Evolutionary conservation across 805 yeast genomes (phyloP), one percentile per base, ranked within the genome.

Genomic region (Cyberlindnera euphorbiae): DNA sequence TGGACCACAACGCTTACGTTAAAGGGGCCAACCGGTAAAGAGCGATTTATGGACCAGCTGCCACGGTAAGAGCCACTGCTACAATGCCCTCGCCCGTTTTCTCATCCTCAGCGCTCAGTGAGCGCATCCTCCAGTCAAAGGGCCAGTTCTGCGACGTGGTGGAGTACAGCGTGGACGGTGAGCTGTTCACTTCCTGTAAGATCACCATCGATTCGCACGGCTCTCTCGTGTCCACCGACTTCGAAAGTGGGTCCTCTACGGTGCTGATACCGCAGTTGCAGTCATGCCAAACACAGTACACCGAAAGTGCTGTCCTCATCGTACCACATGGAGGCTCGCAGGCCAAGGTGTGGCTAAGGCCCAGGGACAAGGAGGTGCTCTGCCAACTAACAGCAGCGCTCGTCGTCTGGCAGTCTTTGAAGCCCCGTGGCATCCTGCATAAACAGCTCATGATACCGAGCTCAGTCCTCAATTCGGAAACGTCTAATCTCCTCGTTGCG

Each of bases 401-500:
- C 30, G 46, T 75, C 17, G 72, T 76, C 35, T 78, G 85, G 85
- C 77, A 75, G 42, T 63, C 67, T 26, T 50, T 77, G 48, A 68
- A 60, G 38, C 73, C 75, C 6, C 62, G 58, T 28, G 81, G 82
- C 0, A 57, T 76, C 8, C 72, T 70, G 22, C 69, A 75, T 42
- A 77, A 77, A 49, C 41, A 35, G 26, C 27, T 47, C 15, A 15
- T n/a, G 5, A 33, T 41, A n/a, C 47, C 53, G 4, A 41, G 55
- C 29, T 30, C 47, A 17, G 44, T 39, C 17, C 51, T 37, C 28
- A 56, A 54, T 6, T 66, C 61, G 46, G 67, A 60, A 35, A 30
- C 35, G 9, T 37, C 38, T 19, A 59, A 58, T 44, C 50, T 81
- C 11, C 58, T 81, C 33, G 81, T 79, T 14, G 78, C 86, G 38